Conservation (phyloP, 192 early-diverging fungal genomes). For the Coemansia sp. region DNA sequence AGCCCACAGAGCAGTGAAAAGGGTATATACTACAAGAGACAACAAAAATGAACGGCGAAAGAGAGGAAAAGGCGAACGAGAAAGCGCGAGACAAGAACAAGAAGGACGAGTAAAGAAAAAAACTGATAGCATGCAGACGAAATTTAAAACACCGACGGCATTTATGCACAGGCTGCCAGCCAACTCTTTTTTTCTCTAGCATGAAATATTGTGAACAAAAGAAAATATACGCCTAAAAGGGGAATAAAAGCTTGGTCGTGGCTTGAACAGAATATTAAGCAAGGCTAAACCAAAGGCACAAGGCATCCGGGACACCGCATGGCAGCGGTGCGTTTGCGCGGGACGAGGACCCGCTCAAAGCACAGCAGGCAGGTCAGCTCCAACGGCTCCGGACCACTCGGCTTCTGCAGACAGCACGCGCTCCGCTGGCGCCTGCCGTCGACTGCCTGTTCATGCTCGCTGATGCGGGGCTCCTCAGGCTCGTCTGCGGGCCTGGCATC, state of each 20-base stretch:
- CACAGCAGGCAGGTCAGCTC: conserved; percentile 27
- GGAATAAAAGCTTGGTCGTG: neutral
- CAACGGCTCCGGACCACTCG: neutral
- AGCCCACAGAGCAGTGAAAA: too few relatives aligned
- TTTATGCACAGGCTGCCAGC: neutral
- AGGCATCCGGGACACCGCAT: conserved; percentile 32
- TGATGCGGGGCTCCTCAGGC: neutral
- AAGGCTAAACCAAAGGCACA: neutral
- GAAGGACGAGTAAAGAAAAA: neutral
- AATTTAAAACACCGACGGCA: neutral
- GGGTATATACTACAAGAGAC: too few relatives aligned
- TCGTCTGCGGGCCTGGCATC: neutral
- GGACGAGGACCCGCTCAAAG: conserved; percentile 34
- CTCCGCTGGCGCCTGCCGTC: neutral
- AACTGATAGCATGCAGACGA: too few relatives aligned
- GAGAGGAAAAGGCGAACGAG: too few relatives aligned
- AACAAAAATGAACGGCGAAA: too few relatives aligned
- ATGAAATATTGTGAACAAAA: too few relatives aligned
- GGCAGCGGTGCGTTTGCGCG: conserved; percentile 12
- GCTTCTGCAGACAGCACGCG: neutral
- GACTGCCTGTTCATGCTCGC: too few relatives aligned
- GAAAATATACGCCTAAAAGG: neutral
- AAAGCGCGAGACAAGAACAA: too few relatives aligned
- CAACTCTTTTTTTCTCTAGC: too few relatives aligned
- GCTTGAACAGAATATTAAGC: too few relatives aligned